Evolutionary conservation across 768 basidiomycete species (phyloP).

Genomic region (Suillus lakei): DNA sequence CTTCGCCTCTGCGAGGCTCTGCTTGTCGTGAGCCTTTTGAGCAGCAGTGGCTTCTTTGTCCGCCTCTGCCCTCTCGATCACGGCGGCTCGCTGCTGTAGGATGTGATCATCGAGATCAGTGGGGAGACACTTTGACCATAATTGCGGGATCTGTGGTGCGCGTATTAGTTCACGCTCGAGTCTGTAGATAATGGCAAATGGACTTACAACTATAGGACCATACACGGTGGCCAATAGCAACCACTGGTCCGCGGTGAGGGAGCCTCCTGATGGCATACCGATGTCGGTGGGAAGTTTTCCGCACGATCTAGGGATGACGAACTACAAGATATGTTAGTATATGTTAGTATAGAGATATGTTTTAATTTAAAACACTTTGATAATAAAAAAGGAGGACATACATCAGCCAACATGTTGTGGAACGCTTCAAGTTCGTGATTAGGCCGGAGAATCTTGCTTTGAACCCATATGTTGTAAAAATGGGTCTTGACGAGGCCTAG

Average conservation of each 20-base stretch:
- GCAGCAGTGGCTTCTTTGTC: neutral
- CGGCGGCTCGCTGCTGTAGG: neutral
- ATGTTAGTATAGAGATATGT: neutral
- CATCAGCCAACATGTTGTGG: constrained; percentile 3
- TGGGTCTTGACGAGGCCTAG: constrained; percentile 30
- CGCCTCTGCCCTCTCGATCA: constrained; percentile 5
- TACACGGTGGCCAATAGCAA: constrained; percentile 31
- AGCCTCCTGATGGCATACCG: constrained; percentile 38
- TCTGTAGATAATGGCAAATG: neutral
- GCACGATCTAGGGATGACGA: constrained; percentile 2
- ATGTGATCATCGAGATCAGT: neutral
- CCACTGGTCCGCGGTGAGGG: constrained; percentile 41
- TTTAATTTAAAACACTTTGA: neutral
- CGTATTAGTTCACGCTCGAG: neutral
- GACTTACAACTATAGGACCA: constrained; percentile 32
- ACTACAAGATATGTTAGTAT: constrained; percentile 1
- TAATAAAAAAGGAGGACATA: constrained; percentile 3
- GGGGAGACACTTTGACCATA: constrained; percentile 25
- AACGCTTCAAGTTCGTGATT: constrained; percentile 3
- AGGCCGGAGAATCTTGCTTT: constrained; percentile 20
- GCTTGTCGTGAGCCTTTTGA: neutral
- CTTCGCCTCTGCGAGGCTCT: constrained; percentile 1
- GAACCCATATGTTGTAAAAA: constrained; percentile 35
- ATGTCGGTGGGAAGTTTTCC: constrained; percentile 28
- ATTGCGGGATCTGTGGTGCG: constrained; percentile 27